A percentile compares a stretch with the other conserved stretches of the same genome.
These are phyloP conservation scores for Exophiala lecanii-corni DNA, from an alignment of 2,329 filamentous ascomycete genomes.

Conservation along the genomic window DNA sequence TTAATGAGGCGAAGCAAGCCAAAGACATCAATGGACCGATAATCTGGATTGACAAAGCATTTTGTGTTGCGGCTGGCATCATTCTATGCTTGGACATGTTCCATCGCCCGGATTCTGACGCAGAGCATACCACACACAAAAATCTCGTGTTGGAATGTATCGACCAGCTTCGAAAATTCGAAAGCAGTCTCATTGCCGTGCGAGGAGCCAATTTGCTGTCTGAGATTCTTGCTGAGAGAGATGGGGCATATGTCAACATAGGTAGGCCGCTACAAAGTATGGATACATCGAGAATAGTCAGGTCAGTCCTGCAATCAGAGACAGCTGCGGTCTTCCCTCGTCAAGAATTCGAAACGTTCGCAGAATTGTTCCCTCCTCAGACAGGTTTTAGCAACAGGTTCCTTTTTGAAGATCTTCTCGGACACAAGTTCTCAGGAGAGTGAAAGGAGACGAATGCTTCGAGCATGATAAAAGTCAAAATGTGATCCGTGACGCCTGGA, in stretches of 20 bases:
- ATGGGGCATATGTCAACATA: background rate
- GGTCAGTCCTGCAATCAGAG: background rate
- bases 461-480: too few relatives aligned
- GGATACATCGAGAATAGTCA: conserved; percentile 4
- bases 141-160: conserved; percentile 17
- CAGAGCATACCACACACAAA: conserved; percentile 11
- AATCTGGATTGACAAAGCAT: conserved; percentile 40
- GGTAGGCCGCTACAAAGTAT: conserved; percentile 9
- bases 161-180: conserved; percentile 10
- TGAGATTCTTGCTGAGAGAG: conserved; percentile 6
- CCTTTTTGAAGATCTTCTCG: conserved; percentile 19
- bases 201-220: conserved; percentile 15
- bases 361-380: conserved; percentile 22
- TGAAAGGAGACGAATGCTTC: background rate
- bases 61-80: conserved; percentile 36
- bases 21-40: conserved; percentile 35
- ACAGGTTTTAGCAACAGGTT: conserved; percentile 24
- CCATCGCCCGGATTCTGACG: conserved; percentile 27
- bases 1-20: conserved; percentile 34
- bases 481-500: too few relatives aligned
- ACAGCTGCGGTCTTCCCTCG: background rate
- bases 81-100: conserved; percentile 36
- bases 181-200: conserved; percentile 13
- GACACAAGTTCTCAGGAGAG: background rate
- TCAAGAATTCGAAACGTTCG: conserved; percentile 7